Percentiles rank a stretch among this genome's conserved stretches.
phyloP scores from a whole-genome alignment of 768 basidiomycete genomes.

The Macrocybe gigantea region DNA sequence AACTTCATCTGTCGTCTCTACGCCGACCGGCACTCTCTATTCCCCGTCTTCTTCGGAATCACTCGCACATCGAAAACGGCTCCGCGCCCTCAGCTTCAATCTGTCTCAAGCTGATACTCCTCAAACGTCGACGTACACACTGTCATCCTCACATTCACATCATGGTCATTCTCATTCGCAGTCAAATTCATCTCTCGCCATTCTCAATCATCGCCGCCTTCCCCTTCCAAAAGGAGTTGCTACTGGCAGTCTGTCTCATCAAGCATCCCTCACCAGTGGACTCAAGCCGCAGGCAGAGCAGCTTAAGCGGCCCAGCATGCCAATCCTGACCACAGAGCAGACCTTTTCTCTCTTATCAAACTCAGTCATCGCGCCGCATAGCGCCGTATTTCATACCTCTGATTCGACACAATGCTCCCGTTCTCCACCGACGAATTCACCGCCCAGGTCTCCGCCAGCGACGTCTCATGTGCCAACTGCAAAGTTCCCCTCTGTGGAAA shows the following conservation, averaged over 20 bases:
- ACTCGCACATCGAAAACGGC: constrained; percentile 10
- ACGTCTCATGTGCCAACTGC: too few species aligned
- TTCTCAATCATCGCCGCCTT: constrained; percentile 2
- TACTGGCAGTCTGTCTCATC: constrained; percentile 15
- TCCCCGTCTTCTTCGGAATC: constrained; percentile 30
- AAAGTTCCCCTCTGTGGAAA: too few species aligned
- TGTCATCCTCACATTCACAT: constrained; percentile 10
- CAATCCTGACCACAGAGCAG: constrained; percentile 15
- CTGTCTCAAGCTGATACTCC: constrained; percentile 17
- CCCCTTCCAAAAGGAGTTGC: not conserved
- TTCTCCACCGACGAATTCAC: not conserved
- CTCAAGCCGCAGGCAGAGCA: constrained; percentile 8
- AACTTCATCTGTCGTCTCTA: constrained; percentile 5
- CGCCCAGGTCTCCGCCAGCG: too few species aligned
- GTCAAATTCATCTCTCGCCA: constrained; percentile 7
- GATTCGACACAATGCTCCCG: constrained; percentile 5
- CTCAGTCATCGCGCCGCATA: constrained; percentile 1
- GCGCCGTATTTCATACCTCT: not conserved
- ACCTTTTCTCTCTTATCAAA: constrained; percentile 16
- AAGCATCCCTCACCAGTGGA: constrained; percentile 18
- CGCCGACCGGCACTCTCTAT: constrained; percentile 15
- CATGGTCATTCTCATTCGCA: constrained; percentile 12
- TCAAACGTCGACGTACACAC: constrained; percentile 16
- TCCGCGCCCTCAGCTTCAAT: constrained; percentile 13
- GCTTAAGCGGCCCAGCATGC: constrained; percentile 6